phyloP scores from a whole-genome alignment of 1,284 basidiomycete species.

The Coniferiporia weirii region DNA sequence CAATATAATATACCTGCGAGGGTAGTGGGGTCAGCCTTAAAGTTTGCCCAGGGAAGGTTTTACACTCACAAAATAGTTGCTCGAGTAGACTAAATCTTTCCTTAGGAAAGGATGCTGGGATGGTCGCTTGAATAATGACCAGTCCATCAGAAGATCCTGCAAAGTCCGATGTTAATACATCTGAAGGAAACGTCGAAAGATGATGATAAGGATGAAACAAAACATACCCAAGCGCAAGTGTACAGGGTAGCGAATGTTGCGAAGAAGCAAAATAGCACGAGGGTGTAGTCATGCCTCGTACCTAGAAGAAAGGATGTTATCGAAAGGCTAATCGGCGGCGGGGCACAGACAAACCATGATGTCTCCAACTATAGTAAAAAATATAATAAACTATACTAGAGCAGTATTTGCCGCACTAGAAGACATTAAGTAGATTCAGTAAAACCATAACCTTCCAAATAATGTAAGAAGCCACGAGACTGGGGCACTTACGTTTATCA shows the following conservation, averaged over 20 bases:
- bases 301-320: conserved; percentile 24
- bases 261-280: conserved; percentile 62
- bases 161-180: conserved; percentile 4
- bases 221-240: conserved; percentile 67
- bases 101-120: conserved; percentile 65
- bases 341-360: conserved; percentile 43
- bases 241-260: conserved; percentile 66
- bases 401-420: conserved; percentile 75
- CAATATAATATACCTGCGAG: conserved; percentile 63
- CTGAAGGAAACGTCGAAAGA: not conserved
- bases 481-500: conserved; percentile 69
- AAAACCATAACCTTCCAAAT: not conserved
- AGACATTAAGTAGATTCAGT: not conserved
- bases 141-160: conserved; percentile 78
- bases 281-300: conserved; percentile 39
- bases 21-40: conserved; percentile 7
- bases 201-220: not conserved
- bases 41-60: not conserved
- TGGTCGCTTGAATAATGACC: conserved; percentile 67
- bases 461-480: not conserved
- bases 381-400: conserved; percentile 59
- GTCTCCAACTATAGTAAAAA: conserved; percentile 72
- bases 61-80: conserved; percentile 49
- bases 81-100: conserved; percentile 66
- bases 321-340: not conserved